A percentile compares a stretch with the other conserved stretches of the same genome.
Evolutionary conservation across 306 rosid species (phyloP).

Genomic region (Cucurbita moschata): DNA sequence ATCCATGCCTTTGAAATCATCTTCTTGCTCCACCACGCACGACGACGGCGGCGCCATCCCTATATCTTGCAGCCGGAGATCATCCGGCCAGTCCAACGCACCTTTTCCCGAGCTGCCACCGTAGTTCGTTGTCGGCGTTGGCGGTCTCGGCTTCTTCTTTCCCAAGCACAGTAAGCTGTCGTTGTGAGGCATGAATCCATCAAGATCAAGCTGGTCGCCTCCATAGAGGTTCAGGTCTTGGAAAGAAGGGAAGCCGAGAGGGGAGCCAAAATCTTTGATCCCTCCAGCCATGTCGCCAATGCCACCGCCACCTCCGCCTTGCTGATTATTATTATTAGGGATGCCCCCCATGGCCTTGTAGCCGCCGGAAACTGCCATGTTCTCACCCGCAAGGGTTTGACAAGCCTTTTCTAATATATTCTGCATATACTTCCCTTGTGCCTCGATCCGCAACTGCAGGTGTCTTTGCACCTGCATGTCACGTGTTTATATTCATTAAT

Average conservation of each 20-base stretch:
- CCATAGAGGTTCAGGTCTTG: constrained; percentile 89
- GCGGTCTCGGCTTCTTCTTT: constrained; percentile 24
- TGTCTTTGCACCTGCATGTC: constrained; percentile 76
- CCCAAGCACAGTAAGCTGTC: constrained; percentile 33
- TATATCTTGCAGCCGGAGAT: constrained; percentile 59
- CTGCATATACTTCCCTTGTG: constrained; percentile 99
- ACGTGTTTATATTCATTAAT: neutral
- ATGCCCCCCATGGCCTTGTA: neutral
- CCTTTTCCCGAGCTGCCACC: constrained; percentile 49
- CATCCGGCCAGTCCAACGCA: constrained; percentile 84
- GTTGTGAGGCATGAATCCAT: constrained; percentile 16
- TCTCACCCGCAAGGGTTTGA: constrained; percentile 69
- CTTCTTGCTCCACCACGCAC: neutral
- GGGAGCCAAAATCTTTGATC: constrained; percentile 51
- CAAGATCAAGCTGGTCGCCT: constrained; percentile 37
- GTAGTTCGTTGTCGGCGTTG: neutral
- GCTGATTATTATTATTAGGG: constrained; percentile 37
- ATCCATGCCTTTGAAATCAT: neutral
- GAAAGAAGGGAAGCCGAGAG: constrained; percentile 65
- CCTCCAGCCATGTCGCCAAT: neutral
- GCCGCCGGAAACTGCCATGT: neutral
- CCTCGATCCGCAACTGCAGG: constrained; percentile 86
- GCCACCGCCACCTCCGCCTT: neutral
- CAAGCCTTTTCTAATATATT: constrained; percentile 93
- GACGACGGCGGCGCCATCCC: constrained; percentile 10